These are phyloP conservation scores for Xylaria sp. DNA, from an alignment of 2,329 filamentous ascomycete genomes.

Conservation along the genomic window DNA sequence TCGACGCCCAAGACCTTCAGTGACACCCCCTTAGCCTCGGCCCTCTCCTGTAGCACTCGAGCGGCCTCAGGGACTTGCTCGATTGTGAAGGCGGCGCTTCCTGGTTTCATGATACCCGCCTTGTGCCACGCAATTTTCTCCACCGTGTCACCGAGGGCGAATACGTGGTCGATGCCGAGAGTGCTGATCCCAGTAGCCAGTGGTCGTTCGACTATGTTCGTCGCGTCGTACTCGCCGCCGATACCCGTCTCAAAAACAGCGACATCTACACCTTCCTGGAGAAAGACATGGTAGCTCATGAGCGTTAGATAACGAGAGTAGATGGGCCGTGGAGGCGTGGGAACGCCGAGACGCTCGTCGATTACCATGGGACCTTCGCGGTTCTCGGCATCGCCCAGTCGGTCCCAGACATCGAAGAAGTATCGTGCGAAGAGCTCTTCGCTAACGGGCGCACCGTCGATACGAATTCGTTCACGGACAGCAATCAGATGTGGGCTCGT, in stretches of 20 bases:
- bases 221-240: conserved; percentile 75
- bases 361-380: conserved; percentile 43
- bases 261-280: conserved; percentile 69
- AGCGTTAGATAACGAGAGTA: conserved; percentile 71
- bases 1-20: conserved; percentile 61
- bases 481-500: conserved; percentile 76
- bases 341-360: conserved; percentile 47
- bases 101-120: conserved; percentile 74
- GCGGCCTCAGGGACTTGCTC: conserved; percentile 60
- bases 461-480: conserved; percentile 74
- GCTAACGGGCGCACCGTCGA: conserved; percentile 68
- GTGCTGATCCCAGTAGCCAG: conserved; percentile 70
- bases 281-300: conserved; percentile 62
- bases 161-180: conserved; percentile 77
- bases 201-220: conserved; percentile 71
- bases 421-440: conserved; percentile 70
- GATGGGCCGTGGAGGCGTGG: conserved; percentile 59
- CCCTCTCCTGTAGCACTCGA: conserved; percentile 61
- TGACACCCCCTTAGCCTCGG: conserved; percentile 62
- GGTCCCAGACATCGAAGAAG: conserved; percentile 76
- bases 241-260: conserved; percentile 75
- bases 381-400: conserved; percentile 55
- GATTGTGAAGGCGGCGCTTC: conserved; percentile 67
- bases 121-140: conserved; percentile 80
- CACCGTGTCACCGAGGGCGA: conserved; percentile 69